Evolutionary conservation across 768 basidiomycete genomes (phyloP), one percentile per base, ranked within the genome.

Genomic region (Baorangia bicolor): DNA sequence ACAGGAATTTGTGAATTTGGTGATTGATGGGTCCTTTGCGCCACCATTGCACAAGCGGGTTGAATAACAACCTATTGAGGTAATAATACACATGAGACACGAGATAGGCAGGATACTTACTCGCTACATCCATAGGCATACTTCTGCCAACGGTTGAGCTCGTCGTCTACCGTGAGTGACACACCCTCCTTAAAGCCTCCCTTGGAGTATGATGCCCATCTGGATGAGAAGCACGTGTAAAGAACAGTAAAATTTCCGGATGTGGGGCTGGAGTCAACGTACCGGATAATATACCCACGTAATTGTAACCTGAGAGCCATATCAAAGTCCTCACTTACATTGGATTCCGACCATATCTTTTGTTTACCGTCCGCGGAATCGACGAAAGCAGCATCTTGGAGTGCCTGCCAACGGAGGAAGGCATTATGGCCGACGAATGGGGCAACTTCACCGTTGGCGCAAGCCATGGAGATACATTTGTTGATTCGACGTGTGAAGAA

Each of bases 101-200:
- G 20, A 28, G 13, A 10, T 28, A n/a, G 43, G 51, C 14, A 66
- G 68, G 65, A 60, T 73, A 79, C 69, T 69, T 80, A 84, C 54
- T 82, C 82, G 50, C 66, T 71, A 65, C 49, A 64, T 81, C 87
- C 89, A 71, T 89, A 90, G 0, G 87, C 77, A 57, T 91, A 92
- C 67, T 94, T 96, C 58, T 94, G 91, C 94, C 94, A 96, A 2
- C 94, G 73, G 63, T 94, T 94, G 10, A 96, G 75, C 69, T 96
- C 94, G 64, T 96, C 94, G 49, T 94, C 92, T 51, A 85, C 86
- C 0, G 94, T 94, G 16, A 96, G 75, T 0, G 88, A 90, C 20
- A 96, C 93, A 58, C 94, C 94, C 65, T 96, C 94, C 74, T 93
- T 90, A 77, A 94, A 95, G 2, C 84, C 88, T 45, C 91, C 85